These are phyloP conservation scores for Nakazawaea sp. DNA, from an alignment of 805 yeast genomes.

Conservation along the genomic window DNA sequence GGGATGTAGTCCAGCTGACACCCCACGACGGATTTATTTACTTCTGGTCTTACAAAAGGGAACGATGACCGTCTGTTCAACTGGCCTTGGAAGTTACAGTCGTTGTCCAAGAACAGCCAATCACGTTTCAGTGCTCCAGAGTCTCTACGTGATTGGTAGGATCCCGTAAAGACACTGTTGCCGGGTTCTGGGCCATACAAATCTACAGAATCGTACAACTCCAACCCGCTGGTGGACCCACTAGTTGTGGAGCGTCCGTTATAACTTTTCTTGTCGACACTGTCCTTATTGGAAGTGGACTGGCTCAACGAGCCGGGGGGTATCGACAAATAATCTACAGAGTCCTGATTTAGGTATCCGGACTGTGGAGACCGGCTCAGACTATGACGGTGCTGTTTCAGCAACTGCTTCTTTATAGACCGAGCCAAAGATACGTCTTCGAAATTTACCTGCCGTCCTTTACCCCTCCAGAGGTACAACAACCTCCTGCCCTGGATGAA, in stretches of 20 bases:
- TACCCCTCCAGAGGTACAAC: slow-evolving; percentile 42
- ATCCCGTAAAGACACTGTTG: slow-evolving; percentile 4
- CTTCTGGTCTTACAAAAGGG: slow-evolving; percentile 27
- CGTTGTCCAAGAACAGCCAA: slow-evolving; percentile 4
- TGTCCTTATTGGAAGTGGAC: not conserved
- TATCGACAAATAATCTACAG: not conserved
- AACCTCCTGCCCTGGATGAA: slow-evolving; percentile 23
- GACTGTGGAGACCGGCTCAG: not conserved
- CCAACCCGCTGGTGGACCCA: slow-evolving; percentile 1
- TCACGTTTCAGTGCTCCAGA: not conserved
- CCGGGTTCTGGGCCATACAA: not conserved
- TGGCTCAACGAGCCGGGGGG: not conserved
- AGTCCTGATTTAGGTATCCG: not conserved
- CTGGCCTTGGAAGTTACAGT: slow-evolving; percentile 14
- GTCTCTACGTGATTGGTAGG: not conserved
- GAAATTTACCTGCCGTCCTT: slow-evolving; percentile 34
- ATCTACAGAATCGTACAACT: not conserved
- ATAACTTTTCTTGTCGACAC: not conserved
- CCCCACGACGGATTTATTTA: slow-evolving; percentile 16
- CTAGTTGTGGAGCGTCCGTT: not conserved
- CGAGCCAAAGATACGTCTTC: slow-evolving; percentile 17
- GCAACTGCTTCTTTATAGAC: slow-evolving; percentile 6
- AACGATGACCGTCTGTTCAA: slow-evolving; percentile 31
- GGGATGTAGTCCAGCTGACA: not conserved
- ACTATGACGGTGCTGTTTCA: not conserved